Base-by-base conservation (phyloP, 2,329 filamentous ascomycete species). In the Paramyrothecium sp. region DNA sequence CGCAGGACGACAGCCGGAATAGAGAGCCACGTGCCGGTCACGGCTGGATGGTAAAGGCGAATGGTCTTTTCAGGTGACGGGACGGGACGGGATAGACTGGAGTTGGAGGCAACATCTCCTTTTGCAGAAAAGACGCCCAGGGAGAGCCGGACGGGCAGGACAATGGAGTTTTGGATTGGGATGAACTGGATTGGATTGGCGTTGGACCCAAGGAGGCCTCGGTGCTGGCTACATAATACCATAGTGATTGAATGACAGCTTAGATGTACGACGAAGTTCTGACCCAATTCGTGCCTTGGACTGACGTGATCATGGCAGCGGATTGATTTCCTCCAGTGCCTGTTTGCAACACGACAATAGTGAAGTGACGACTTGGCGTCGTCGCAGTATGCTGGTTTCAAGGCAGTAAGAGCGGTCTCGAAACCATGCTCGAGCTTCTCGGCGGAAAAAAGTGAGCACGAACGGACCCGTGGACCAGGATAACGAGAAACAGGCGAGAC, bases 11-110 rank as follows among this genome's bases (percentile, higher is more conserved):
- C 72, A 21, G 64, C 38, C 5, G 38, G 60, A 16, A 63, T 74
- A 22, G 70, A 71, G 49, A 62, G 63, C 47, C 68, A 71, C 54
- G 67, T 72, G 53, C 67, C 71, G 48, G 67, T 72, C 26, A 67
- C 70, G 53, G 66, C 69, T 58, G 69, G 61, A 52, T 73, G 71
- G 70, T 73, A 60, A 7, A 38, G 34, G 38, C 20, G 41, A 33
- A 51, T 26, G 13, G 20, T 44, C 4, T 11, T 33, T 20, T 41
- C 19, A 51, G 50, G 55, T 20, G 38, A 10, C 44, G 26, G 54
- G 21, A 46, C 22, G 23, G 22, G 51, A 11, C 8, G 46, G 21
- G 19, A 56, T 44, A 16, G 54, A 47, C 19, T 19, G 19, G 52
- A 22, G 41, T 47, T 46, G 33, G n/a, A 47, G 33, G 38, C 13